These are phyloP conservation scores for Sporothrix humicola DNA, from an alignment of 2,329 filamentous ascomycete species.

Conservation along the genomic window DNA sequence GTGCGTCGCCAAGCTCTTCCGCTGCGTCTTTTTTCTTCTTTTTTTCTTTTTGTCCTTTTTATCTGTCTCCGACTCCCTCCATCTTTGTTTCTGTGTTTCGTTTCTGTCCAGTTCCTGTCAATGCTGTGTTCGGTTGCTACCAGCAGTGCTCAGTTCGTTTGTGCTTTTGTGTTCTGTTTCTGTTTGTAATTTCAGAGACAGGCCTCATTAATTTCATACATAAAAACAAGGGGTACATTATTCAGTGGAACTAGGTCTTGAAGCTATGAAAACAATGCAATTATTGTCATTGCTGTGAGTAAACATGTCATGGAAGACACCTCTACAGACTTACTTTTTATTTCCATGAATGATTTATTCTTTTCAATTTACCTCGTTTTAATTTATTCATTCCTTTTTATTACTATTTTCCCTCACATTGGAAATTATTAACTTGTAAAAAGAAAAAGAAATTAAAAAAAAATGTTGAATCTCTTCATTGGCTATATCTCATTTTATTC, in stretches of 20 bases:
- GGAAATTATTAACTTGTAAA: background rate
- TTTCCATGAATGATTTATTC: background rate
- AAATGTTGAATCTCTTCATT: background rate
- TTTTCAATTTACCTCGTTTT: background rate
- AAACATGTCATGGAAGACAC: too few relatives aligned
- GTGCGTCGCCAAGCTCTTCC: background rate
- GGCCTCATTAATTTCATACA: background rate
- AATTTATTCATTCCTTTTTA: background rate
- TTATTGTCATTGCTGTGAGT: background rate
- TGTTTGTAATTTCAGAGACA: background rate
- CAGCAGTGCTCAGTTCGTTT: background rate
- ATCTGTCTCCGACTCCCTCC: too few relatives aligned
- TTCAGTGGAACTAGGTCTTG: background rate
- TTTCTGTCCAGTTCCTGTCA: background rate
- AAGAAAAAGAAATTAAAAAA: background rate
- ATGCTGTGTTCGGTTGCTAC: background rate
- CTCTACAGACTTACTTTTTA: too few relatives aligned
- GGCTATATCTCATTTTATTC: background rate
- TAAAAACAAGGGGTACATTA: background rate
- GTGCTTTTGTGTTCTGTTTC: conserved; percentile 4
- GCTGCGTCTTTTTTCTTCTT: background rate
- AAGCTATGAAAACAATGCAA: too few relatives aligned
- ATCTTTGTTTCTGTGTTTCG: background rate
- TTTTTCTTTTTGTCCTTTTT: background rate
- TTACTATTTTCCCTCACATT: background rate